Base-by-base conservation (phyloP, 805 yeast species). In the Zygosaccharomyces kombuchaensis region DNA sequence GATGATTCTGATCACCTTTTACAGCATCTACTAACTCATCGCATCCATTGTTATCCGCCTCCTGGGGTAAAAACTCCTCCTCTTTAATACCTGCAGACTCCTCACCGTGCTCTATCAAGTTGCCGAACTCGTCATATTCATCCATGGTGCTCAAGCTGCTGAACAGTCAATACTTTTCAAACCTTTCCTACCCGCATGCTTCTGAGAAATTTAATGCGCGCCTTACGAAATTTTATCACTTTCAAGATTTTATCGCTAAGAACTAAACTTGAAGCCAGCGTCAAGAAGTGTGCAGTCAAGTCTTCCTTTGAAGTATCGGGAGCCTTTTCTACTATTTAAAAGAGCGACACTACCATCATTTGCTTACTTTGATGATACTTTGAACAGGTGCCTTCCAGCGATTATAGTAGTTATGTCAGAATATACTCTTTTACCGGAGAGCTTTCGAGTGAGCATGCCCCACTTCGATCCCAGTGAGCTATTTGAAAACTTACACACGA, bases 81-180 rank as follows among this genome's bases (percentile, higher is more conserved):
- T 37, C 50, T 2, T 30, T 40, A 6, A 47, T 16, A 1, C 31
- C 36, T 8, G 16, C 9, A 38, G 21, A 27, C 1, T 14, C 25
- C 14, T 27, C 34, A 7, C 42, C 47, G 12, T 43, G 46, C 1
- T 47, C 60, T 3, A 59, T n/a, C 7, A 52, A 44, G 36, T 62
- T 59, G 10, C 62, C 68, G 52, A 62, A 75, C 75, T 88, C 96
- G 65, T 88, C 96, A 65, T 83, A 87, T 22, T 38, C 41, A 38
- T 38, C 41, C 41, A 38, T 38, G 19, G 16, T 8, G 13, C 21
- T 19, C 26, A 23, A 80, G 59, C 49, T 80, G 85, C 17, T 80
- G 84, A 56, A 78, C 85, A 80, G 36, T 36, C 43, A 34, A 36
- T 13, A 27, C 37, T 30, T 27, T 25, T 31, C 12, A 3, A 13